phyloP scores from a whole-genome alignment of 441 rosid species.

The Brassica balearica region DNA sequence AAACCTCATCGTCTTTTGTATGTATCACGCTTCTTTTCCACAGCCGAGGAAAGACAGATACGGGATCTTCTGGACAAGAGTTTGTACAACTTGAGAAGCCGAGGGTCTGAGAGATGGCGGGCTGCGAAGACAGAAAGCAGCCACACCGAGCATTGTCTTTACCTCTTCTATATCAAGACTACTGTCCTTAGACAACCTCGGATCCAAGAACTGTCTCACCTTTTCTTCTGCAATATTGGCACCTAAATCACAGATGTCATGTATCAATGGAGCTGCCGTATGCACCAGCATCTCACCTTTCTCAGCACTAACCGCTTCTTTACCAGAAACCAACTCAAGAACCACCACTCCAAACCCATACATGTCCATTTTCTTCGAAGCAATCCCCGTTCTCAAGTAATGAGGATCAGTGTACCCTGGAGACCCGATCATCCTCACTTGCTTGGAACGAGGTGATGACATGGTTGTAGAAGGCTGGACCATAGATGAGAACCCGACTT shows the following conservation, averaged over 20 bases:
- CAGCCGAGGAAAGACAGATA: constrained; percentile 43
- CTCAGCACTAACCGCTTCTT: constrained; percentile 67
- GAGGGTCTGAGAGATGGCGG: constrained; percentile 68
- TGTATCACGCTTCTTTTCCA: constrained; percentile 30
- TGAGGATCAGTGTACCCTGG: constrained; percentile 92
- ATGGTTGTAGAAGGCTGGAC: constrained; percentile 49
- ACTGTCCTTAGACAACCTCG: constrained; percentile 50
- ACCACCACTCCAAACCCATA: constrained; percentile 80
- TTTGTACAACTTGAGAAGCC: constrained; percentile 53
- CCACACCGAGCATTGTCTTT: constrained; percentile 54
- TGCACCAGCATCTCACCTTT: constrained; percentile 64
- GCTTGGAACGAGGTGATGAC: constrained; percentile 45
- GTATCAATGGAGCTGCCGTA: constrained; percentile 45
- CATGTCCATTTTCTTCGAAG: constrained; percentile 82
- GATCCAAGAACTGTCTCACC: constrained; percentile 63
- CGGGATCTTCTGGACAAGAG: constrained; percentile 48
- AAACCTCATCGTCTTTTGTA: constrained; percentile 31
- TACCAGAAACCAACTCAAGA: constrained; percentile 75
- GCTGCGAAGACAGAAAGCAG: constrained; percentile 60
- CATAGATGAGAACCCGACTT: constrained; percentile 77
- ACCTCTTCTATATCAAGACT: constrained; percentile 64
- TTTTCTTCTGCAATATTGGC: constrained; percentile 23
- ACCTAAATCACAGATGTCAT: constrained; percentile 35
- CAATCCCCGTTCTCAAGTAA: constrained; percentile 74
- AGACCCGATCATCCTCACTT: constrained; percentile 75